Evolutionary conservation across 306 rosid genomes (phyloP).

Genomic region (Crotalaria pallida): DNA sequence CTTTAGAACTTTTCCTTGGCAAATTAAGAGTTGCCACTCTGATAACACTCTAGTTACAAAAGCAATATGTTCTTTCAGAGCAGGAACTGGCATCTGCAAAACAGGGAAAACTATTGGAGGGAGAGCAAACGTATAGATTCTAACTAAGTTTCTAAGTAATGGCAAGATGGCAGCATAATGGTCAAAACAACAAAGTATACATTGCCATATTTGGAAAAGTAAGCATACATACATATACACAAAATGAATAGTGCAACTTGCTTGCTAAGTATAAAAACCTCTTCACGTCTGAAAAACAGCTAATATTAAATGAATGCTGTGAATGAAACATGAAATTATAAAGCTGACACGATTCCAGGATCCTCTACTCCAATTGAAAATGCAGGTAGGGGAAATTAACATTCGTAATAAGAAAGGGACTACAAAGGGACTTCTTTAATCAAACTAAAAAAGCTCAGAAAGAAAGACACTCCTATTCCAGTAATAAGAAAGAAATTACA

Average conservation of each 20-base stretch:
- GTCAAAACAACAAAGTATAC: not conserved
- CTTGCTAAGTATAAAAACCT: not conserved
- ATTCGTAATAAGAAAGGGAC: no score
- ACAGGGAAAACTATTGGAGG: constrained; percentile 10
- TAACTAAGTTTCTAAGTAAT: not conserved
- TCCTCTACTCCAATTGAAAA: not conserved
- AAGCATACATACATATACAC: not conserved
- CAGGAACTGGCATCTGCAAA: no score
- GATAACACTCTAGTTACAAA: no score
- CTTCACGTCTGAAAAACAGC: not conserved
- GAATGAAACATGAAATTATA: no score
- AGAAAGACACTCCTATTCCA: no score
- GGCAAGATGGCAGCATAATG: constrained; percentile 5
- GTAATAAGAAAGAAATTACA: constrained; percentile 6
- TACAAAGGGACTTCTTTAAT: not conserved
- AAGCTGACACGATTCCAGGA: no score
- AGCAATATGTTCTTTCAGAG: no score
- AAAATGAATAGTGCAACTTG: not conserved
- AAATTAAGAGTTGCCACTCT: no score
- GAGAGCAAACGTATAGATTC: not conserved
- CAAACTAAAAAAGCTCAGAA: not conserved
- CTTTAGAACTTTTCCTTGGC: no score
- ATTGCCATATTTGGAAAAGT: constrained; percentile 7
- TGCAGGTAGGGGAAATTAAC: not conserved
- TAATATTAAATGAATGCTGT: not conserved